These are phyloP conservation scores for Venturia nashicola DNA, from an alignment of 2,329 filamentous ascomycete genomes.

Conservation along the genomic window DNA sequence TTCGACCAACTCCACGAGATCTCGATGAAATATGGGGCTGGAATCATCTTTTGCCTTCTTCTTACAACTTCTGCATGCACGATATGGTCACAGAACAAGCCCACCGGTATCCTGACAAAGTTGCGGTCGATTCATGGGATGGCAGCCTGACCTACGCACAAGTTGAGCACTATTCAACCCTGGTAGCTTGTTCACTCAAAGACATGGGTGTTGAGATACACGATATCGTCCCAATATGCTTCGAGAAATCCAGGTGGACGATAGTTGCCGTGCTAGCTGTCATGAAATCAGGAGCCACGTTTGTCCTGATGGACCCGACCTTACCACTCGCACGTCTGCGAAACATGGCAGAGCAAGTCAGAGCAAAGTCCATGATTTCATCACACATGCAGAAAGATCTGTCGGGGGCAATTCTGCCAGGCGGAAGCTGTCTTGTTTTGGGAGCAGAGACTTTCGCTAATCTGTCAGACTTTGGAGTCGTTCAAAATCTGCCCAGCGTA, in stretches of 20 bases:
- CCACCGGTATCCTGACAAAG: conserved; percentile 20
- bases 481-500: conserved; percentile 6
- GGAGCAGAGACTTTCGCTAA: neutral
- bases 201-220: conserved; percentile 13
- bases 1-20: conserved; percentile 5
- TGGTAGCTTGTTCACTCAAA: conserved; percentile 13
- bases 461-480: neutral
- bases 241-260: conserved; percentile 11
- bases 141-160: conserved; percentile 18
- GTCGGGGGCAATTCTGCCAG: neutral
- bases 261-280: conserved; percentile 10
- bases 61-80: conserved; percentile 34
- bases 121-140: conserved; percentile 21
- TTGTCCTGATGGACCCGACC: conserved; percentile 17
- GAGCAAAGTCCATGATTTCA: conserved; percentile 13
- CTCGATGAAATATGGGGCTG: conserved; percentile 30
- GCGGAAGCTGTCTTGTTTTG: neutral
- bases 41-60: conserved; percentile 33
- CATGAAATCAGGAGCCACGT: conserved; percentile 15
- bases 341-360: conserved; percentile 16
- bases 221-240: conserved; percentile 14
- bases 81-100: conserved; percentile 32
- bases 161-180: conserved; percentile 15
- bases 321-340: conserved; percentile 16
- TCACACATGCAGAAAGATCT: conserved; percentile 8